Conservation (phyloP, 805 yeast species). For the Lachancea sp. region DNA sequence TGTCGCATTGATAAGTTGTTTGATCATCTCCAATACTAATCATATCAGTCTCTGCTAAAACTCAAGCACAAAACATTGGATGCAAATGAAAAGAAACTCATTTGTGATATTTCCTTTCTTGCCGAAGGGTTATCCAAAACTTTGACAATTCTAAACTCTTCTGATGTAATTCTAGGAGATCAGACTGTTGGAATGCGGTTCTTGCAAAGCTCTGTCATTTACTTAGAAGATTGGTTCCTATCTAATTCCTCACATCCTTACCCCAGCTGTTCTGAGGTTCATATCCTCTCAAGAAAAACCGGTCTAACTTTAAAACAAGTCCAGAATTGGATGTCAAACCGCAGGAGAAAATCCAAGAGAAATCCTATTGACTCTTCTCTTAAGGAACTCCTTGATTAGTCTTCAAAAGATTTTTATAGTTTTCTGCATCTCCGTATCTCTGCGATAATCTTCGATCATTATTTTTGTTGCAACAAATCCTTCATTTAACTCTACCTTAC, state of each 20-base stretch:
- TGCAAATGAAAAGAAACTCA: neutral
- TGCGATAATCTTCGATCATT: too few relatives aligned
- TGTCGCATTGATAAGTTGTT: constrained; percentile 12
- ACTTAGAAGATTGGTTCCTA: constrained; percentile 11
- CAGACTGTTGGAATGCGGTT: neutral
- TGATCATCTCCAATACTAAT: constrained; percentile 3
- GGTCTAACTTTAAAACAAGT: constrained; percentile 19
- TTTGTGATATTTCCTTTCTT: neutral
- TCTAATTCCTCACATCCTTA: constrained; percentile 16
- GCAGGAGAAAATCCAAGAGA: constrained; percentile 22
- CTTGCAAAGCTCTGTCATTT: neutral
- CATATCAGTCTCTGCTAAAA: neutral
- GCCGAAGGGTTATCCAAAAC: neutral
- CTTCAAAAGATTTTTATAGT: neutral
- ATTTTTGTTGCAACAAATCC: neutral
- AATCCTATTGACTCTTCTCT: neutral
- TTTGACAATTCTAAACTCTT: neutral
- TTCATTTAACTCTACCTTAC: neutral
- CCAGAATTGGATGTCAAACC: constrained; percentile 27
- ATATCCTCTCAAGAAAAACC: constrained; percentile 12
- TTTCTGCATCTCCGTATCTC: too few relatives aligned
- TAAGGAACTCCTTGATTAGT: neutral
- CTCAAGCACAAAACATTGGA: neutral
- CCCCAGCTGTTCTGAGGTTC: constrained; percentile 12
- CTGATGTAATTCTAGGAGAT: neutral